Conservation (phyloP, 106 monocot species). For the Dendrobium catenatum region DNA sequence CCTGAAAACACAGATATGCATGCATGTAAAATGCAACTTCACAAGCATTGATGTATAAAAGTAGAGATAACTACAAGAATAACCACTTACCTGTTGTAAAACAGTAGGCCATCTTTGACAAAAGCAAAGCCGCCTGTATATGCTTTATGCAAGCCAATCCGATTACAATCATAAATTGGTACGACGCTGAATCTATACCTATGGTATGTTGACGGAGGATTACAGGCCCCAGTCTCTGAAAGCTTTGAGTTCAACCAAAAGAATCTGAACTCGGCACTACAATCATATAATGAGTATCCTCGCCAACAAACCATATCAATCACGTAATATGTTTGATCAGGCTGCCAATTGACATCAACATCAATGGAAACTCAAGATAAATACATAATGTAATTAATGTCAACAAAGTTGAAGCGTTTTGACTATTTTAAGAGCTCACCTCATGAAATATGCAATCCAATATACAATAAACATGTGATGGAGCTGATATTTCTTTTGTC, state of each 20-base stretch:
- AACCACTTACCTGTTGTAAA: constrained; percentile 78
- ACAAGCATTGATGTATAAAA: neutral
- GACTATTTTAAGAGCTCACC: constrained; percentile 20
- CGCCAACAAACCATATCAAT: constrained; percentile 98
- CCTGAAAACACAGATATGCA: neutral
- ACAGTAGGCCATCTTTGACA: constrained; percentile 75
- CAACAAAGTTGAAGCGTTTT: neutral
- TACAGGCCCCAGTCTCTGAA: constrained; percentile 70
- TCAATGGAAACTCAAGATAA: constrained; percentile 2
- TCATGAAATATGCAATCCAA: constrained; percentile 98
- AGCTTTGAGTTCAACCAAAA: constrained; percentile 97
- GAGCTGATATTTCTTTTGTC: constrained; percentile 58
- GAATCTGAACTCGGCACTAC: constrained; percentile 89
- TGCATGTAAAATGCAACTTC: neutral
- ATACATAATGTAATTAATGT: neutral
- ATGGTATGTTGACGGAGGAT: constrained; percentile 78
- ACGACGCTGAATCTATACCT: constrained; percentile 70
- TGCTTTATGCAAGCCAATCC: constrained; percentile 57
- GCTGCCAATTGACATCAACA: constrained; percentile 38
- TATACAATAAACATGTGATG: constrained; percentile 69
- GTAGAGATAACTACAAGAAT: neutral
- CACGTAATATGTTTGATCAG: constrained; percentile 88
- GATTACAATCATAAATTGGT: constrained; percentile 66
- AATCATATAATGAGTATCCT: constrained; percentile 90
- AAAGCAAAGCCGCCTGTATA: constrained; percentile 61